Evolutionary conservation across 1,284 basidiomycete genomes (phyloP).

Genomic region (Golubevia pallescens): DNA sequence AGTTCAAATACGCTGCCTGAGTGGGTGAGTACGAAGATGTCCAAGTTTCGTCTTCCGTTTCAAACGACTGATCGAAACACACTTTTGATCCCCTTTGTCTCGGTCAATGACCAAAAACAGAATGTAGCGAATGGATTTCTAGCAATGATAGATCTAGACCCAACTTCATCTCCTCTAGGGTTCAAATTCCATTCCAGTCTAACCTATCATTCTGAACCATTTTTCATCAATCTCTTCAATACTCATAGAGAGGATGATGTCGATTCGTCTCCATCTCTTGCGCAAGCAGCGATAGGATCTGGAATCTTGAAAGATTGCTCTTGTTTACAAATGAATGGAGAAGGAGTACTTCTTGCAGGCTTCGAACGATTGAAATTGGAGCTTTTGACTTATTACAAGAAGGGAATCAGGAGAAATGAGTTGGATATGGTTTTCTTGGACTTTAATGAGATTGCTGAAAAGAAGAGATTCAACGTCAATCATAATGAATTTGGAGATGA

Average conservation of each 20-base stretch:
- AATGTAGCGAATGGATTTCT: too few relatives aligned
- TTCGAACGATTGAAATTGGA: constrained; percentile 1
- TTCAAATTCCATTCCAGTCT: constrained; percentile 10
- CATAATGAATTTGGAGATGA: not conserved
- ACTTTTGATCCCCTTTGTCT: not conserved
- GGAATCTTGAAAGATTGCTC: constrained; percentile 17
- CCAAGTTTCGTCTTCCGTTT: not conserved
- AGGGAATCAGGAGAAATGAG: not conserved
- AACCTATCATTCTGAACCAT: constrained; percentile 10
- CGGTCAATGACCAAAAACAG: not conserved
- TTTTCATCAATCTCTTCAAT: constrained; percentile 6
- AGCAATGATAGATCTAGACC: not conserved
- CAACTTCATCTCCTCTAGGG: not conserved
- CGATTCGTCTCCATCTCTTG: constrained; percentile 5
- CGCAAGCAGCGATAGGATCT: constrained; percentile 10
- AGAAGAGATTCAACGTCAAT: not conserved
- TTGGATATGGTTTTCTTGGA: not conserved
- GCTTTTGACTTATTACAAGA: not conserved
- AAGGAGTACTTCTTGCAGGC: not conserved
- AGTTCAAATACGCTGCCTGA: not conserved
- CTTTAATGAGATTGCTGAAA: not conserved
- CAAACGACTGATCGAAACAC: not conserved
- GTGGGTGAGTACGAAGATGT: not conserved
- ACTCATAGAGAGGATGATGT: not conserved
- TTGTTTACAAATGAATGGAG: constrained; percentile 31